Base-by-base conservation (phyloP, 257 asterid species). In the Solanum sitiens region DNA sequence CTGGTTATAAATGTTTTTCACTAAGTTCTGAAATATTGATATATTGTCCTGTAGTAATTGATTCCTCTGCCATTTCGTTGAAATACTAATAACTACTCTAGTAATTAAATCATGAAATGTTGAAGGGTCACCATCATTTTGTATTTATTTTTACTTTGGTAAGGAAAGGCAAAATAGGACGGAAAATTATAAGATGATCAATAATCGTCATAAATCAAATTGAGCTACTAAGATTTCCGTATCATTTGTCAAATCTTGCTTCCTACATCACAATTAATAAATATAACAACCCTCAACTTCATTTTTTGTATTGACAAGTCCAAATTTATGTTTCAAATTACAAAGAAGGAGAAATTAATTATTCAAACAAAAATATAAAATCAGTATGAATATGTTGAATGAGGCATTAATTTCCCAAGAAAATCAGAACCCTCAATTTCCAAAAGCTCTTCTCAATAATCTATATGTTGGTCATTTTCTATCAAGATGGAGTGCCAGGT, bases 401-500 rank as follows among this genome's bases (percentile, higher is more conserved):
- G 92, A 87, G 77, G 87, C 87, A 87, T 37, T 90, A 39, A 33
- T 68, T 42, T 39, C 42, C 44, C 87, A 88, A 71, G 92, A 85
- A 86, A 91, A 87, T 53, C 87, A 87, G 53, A 88, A 89, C 37
- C 89, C 87, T 73, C 82, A 89, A 25, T 47, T 77, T 70, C 91
- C 95, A 65, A 87, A 93, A 80, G 88, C 92, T 88, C 94, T 93
- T 10, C 92, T 96, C 72, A 15, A 88, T 27, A 87, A 91, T 91
- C 93, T 97, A 8, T 97, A 97, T 87, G 77, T 90, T 74, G 99
- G 98, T 74, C 99, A 97, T 91, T 95, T 95, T 87, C 92, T 95
- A 83, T 94, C 99, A 90, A 92, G 99, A 97, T 97, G 99, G 99
- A 93, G 98, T 88, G 97, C 98, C 95, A 97, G 98, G 98, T 96